Evolutionary conservation across 1,284 basidiomycete species (phyloP), one percentile per base, ranked within the genome.

Genomic region (Pseudozyma pruni): DNA sequence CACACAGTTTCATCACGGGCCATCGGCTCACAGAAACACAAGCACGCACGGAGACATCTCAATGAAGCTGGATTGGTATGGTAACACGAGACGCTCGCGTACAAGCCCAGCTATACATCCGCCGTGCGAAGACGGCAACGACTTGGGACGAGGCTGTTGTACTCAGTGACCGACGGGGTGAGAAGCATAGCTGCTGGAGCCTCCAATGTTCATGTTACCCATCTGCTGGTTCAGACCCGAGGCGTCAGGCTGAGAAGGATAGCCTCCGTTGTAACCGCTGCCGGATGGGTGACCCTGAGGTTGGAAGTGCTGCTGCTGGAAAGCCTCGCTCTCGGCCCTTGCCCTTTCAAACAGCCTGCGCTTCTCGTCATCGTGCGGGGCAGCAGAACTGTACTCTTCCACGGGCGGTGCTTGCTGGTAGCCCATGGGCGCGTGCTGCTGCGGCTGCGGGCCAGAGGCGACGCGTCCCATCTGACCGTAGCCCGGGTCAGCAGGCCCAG

Each of bases 341-440:
- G 79, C 79, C 16, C 69, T 54, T 27, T 81, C 79, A 45, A 67
- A 81, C 14, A 81, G 62, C 31, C 71, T 61, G 3, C 72, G 72
- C 69, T 81, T 81, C 49, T 80, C 79, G 17, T 80, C 75, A 17
- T 80, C 78, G 14, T 72, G 70, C 14, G 74, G 73, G n/a, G n/a
- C n/a, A 20, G 60, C 44, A 16, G 42, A n/a, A 17, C 40, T 46
- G 43, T 55, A 66, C 63, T 54, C 62, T 40, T 41, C 49, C n/a
- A 64, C 48, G 22, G 54, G 52, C 2, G 40, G 34, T 25, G 40
- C 29, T 34, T 45, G 34, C 32, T 49, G 54, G 23, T 58, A 53
- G n/a, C 37, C 37, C 38, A 40, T 33, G 6, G 53, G 25, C 23
- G 42, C 25, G 32, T 48, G 52, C 45, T 57, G 61, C 11, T 56